Conservation (phyloP, 1,284 basidiomycete genomes). For the Stygiomarasmius scandens region DNA sequence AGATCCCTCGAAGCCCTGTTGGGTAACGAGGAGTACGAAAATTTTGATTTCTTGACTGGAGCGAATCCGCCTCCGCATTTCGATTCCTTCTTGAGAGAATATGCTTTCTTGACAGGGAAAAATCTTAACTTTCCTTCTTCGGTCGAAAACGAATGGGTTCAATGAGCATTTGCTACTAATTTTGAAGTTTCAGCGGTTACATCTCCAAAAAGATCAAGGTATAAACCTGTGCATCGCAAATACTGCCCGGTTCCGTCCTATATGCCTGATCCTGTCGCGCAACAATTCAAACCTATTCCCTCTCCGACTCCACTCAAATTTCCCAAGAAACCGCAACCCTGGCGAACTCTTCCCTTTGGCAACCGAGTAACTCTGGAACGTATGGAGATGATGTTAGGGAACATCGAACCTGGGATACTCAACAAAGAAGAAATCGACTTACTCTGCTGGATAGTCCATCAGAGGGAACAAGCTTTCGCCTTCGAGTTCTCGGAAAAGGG, state of each 20-base stretch:
- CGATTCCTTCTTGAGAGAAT: too few relatives aligned
- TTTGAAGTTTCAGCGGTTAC: neutral
- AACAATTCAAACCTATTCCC: slow-evolving; percentile 23
- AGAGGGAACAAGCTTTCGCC: slow-evolving; percentile 26
- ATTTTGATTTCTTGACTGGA: slow-evolving; percentile 10
- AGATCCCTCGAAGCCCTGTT: slow-evolving; percentile 19
- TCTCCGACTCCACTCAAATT: neutral
- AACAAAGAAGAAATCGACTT: slow-evolving; percentile 26
- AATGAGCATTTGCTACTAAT: neutral
- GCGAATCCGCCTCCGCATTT: too few relatives aligned
- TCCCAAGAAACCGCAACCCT: neutral
- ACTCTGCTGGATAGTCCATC: slow-evolving; percentile 20
- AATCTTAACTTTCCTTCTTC: slow-evolving; percentile 11
- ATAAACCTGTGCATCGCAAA: slow-evolving; percentile 34
- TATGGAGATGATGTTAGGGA: slow-evolving; percentile 19
- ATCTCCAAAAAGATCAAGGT: slow-evolving; percentile 15
- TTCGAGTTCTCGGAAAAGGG: slow-evolving; percentile 33
- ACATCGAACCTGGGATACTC: slow-evolving; percentile 19
- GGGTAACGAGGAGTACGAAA: slow-evolving; percentile 18
- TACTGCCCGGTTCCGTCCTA: slow-evolving; percentile 33
- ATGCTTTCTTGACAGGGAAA: too few relatives aligned
- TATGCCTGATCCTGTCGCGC: slow-evolving; percentile 28
- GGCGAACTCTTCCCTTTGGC: slow-evolving; percentile 34
- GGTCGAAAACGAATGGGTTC: slow-evolving; percentile 10
- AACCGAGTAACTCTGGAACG: slow-evolving; percentile 33